Evolutionary conservation across 371 early-diverging fungal genomes (phyloP), one percentile per base, ranked within the genome.

Genomic region (Blastocladiella emersonii): DNA sequence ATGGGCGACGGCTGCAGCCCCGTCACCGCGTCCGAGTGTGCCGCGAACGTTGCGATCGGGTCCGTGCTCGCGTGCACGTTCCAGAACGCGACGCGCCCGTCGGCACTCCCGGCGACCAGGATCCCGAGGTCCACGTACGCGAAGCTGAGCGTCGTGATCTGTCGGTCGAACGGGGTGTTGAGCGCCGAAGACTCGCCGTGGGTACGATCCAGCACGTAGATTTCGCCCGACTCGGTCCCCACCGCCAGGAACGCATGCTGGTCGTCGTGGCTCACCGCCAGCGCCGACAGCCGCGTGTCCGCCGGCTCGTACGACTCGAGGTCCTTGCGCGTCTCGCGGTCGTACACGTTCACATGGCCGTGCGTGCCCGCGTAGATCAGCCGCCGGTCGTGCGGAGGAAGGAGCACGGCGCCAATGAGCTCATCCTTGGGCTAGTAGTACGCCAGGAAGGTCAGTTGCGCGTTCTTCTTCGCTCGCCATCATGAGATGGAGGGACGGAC

Each of bases 1-100:
- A 70, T 74, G 0, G 84, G 80, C 21, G 76, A 71, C 68, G 81
- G 82, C 2, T 73, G 69, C 63, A 81, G 61, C 15, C 75, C 78
- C 25, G 68, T 76, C 35, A 80, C 70, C 12, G 78, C 71, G 1
- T 65, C 71, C 25, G 67, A 56, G 63, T 83, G 82, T 21, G 75
- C 72, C 15, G 65, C 56, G 56, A 78, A 74, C 34, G 71, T 69
- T 56, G 71, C 75, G 2, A 70, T 34, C 7, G 77, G 71, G 6
- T 70, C 63, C 13, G 70, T 68, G 10, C 63, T 68, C 4, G 57
- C 51, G 62, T 72, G 69, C 12, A 79, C 65, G 59, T 81, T 78
- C 78, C 78, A 81, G 17, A 80, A 56, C 35, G 76, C 74, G n/a
- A 83, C 56, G 3, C 64, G 57, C 30, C 78, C 79, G 61, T 81